Percentiles rank a stretch among this genome's conserved stretches.
phyloP scores from a whole-genome alignment of 495 filamentous ascomycete genomes.

The Lepidopterella palustris region DNA sequence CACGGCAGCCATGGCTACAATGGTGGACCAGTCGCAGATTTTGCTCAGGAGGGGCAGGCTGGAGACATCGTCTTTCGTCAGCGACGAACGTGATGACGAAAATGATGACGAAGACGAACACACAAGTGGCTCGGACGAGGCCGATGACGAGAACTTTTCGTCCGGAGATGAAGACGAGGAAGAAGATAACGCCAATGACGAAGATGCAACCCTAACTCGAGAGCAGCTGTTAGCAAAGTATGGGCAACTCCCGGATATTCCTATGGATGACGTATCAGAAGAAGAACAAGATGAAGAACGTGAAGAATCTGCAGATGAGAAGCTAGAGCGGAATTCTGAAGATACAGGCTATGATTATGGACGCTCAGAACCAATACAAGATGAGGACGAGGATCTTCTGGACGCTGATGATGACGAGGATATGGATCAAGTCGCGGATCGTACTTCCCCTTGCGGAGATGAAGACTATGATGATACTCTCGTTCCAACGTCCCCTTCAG shows the following conservation, averaged over 20 bases:
- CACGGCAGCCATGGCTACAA: conserved; percentile 75
- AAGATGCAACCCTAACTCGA: conserved; percentile 22
- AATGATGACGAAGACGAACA: conserved; percentile 9
- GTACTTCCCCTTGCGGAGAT: background rate
- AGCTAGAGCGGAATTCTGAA: conserved; percentile 30
- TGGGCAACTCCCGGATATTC: conserved; percentile 21
- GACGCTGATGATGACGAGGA: conserved; percentile 18
- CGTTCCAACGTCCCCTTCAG: background rate
- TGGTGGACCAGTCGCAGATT: conserved; percentile 53
- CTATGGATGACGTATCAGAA: conserved; percentile 69
- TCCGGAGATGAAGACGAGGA: conserved; percentile 31
- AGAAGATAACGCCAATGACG: conserved; percentile 21
- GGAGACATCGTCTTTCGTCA: conserved; percentile 32
- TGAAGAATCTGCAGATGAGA: conserved; percentile 53
- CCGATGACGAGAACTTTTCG: conserved; percentile 33
- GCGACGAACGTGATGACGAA: conserved; percentile 33
- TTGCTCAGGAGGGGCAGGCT: conserved; percentile 19
- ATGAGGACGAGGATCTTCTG: conserved; percentile 13
- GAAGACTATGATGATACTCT: background rate
- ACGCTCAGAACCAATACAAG: conserved; percentile 8
- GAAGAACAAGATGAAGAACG: conserved; percentile 48
- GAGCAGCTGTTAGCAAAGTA: conserved; percentile 26
- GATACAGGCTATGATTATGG: background rate
- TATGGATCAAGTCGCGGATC: conserved; percentile 7
- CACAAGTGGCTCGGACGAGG: background rate